Percentiles rank a stretch among this genome's conserved stretches.
Conservation (phyloP, 2,329 filamentous ascomycete genomes). For the Endothia cerciana region DNA sequence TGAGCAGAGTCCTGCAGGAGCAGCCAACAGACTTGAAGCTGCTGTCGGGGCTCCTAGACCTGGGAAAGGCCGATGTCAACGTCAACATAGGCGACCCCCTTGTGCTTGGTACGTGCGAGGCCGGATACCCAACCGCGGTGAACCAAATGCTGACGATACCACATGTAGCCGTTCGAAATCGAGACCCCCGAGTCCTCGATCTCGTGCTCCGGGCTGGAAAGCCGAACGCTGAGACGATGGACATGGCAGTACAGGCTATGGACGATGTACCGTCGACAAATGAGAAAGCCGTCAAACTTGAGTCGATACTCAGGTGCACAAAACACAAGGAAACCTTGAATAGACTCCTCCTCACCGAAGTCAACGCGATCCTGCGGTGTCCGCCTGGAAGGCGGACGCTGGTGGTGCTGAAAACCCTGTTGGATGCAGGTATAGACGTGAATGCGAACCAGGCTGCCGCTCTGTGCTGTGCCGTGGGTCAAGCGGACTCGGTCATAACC, state of each 20-base stretch:
- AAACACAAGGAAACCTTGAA: conserved; percentile 49
- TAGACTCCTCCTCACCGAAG: conserved; percentile 54
- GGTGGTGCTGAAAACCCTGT: conserved; percentile 49
- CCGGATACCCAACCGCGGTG: too few species aligned
- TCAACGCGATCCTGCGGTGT: conserved; percentile 48
- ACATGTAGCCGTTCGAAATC: conserved; percentile 43
- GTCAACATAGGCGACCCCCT: conserved; percentile 49
- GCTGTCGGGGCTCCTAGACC: conserved; percentile 51
- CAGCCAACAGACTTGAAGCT: conserved; percentile 55
- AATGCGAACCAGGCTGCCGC: conserved; percentile 57
- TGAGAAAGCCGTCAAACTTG: conserved; percentile 54
- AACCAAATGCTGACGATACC: conserved; percentile 26
- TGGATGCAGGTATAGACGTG: conserved; percentile 58
- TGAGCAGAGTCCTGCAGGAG: conserved; percentile 47
- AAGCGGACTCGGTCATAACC: conserved; percentile 48
- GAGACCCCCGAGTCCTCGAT: conserved; percentile 53
- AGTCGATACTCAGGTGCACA: conserved; percentile 49
- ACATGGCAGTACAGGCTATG: conserved; percentile 47
- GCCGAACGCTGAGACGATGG: conserved; percentile 48
- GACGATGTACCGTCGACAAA: conserved; percentile 48
- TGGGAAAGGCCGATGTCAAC: conserved; percentile 59
- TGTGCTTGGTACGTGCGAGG: conserved; percentile 37
- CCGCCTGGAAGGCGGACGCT: conserved; percentile 44
- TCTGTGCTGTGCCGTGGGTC: conserved; percentile 54
- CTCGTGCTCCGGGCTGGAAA: conserved; percentile 51